Evolutionary conservation across 768 basidiomycete species (phyloP), one percentile per base, ranked within the genome.

Genomic region (Tricholoma terreum): DNA sequence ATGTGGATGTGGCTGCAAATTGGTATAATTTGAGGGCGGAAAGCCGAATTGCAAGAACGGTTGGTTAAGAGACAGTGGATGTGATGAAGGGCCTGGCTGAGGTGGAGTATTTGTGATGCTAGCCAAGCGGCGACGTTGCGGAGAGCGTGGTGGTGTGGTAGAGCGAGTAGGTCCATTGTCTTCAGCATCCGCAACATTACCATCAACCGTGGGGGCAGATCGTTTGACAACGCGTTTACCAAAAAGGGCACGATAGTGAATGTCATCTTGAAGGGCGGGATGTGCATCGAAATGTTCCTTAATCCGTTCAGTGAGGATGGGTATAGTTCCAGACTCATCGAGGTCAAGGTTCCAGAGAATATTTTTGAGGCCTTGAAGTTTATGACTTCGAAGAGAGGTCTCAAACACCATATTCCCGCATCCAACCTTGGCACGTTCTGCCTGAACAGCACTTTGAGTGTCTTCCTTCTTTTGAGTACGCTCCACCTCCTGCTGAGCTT

Each of bases 341-440:
- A 53, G 38, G 21, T 42, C 12, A 11, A 53, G 27, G 17, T 38
- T 53, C 52, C 52, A 53, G 6, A 34, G 38, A 22, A 53, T 38
- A 24, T 53, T 53, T 2, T 15, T 14, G 21, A 53, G 52, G 11
- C 52, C 52, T 22, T 53, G 52, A n/a, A 35, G n/a, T 24, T 53
- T 53, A 17, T 53, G 52, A 19, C 5, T 53, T 17, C 24, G 35
- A 53, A 53, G 52, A 10, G 52, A 34, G 12, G 33, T 34, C 15
- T 53, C 52, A 53, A 53, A 53, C 5, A 53, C 19, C 52, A 53
- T 53, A 34, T 53, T 53, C 5, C 52, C 35, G 7, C 34, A 21
- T 1, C 52, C 52, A 9, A 40, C 17, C 5, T 5, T 15, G 6
- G 4, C 7, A 5, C 42, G 14, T 22, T 43, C 21, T 5, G 5